Conservation (phyloP, 306 rosid genomes). For the Begonia masoniana region DNA sequence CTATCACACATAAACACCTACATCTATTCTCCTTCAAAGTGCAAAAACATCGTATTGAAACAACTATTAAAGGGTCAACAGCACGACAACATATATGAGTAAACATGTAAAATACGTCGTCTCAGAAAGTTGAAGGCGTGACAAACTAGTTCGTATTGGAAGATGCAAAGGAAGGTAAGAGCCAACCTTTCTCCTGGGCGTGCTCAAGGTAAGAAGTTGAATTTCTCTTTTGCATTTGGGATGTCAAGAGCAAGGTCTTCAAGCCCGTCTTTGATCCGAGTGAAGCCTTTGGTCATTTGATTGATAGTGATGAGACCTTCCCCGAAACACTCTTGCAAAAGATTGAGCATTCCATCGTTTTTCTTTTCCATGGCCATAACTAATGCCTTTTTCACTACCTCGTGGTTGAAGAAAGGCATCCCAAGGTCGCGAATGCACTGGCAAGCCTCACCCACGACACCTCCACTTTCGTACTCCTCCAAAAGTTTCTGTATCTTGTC, state of each 20-base stretch:
- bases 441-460: constrained; percentile 82
- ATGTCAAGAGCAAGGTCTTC: constrained; percentile 96
- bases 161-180: constrained; percentile 48
- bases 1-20: constrained; percentile 5
- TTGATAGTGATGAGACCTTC: constrained; percentile 88
- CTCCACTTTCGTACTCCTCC: constrained; percentile 89
- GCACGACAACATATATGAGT: constrained; percentile 12
- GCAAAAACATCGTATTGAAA: background rate
- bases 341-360: constrained; percentile 72
- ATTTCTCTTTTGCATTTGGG: constrained; percentile 73
- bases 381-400: constrained; percentile 98
- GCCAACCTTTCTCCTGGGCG: constrained; percentile 70
- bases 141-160: constrained; percentile 24
- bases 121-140: constrained; percentile 32
- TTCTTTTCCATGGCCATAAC: constrained; percentile 99
- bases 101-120: constrained; percentile 24
- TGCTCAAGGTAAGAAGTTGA: constrained; percentile 55
- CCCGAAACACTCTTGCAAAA: constrained; percentile 74
- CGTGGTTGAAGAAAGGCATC: constrained; percentile 97
- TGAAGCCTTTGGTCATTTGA: constrained; percentile 89
- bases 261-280: constrained; percentile 72
- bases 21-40: background rate
- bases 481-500: constrained; percentile 71
- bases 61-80: too few species aligned
- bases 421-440: constrained; percentile 88